phyloP scores from a whole-genome alignment of 192 early-diverging fungal species.

The Geosiphon pyriformis region DNA sequence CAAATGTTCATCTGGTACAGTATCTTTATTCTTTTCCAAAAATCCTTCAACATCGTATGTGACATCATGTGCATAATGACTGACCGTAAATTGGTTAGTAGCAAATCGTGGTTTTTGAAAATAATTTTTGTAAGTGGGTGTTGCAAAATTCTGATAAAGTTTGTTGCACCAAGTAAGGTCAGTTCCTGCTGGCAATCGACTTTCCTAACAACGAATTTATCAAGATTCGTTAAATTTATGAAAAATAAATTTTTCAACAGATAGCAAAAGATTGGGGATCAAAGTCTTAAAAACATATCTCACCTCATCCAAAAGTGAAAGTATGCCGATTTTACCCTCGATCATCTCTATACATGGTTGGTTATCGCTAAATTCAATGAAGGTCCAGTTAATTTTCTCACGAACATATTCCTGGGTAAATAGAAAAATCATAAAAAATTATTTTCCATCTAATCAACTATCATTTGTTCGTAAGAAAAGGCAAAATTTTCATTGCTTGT shows the following conservation, averaged over 20 bases:
- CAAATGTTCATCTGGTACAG: conserved; percentile 88
- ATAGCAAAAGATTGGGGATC: not conserved
- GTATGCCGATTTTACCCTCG: conserved; percentile 89
- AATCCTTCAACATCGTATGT: conserved; percentile 92
- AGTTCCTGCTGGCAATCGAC: conserved; percentile 76
- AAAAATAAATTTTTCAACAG: not conserved
- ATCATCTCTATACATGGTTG: conserved; percentile 98
- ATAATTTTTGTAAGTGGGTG: conserved; percentile 58
- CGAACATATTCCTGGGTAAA: conserved; percentile 72
- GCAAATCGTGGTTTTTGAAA: conserved; percentile 93
- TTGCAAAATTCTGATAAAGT: conserved; percentile 79
- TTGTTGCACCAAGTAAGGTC: conserved; percentile 85
- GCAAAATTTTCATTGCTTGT: not conserved
- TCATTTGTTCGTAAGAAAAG: not conserved
- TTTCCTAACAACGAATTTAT: conserved; percentile 36
- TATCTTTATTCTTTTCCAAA: conserved; percentile 98
- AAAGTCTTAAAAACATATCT: conserved; percentile 35
- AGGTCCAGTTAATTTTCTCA: conserved; percentile 96
- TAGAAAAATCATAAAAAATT: not conserved
- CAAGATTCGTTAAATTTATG: not conserved
- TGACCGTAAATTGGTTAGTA: conserved; percentile 81
- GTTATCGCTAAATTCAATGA: conserved; percentile 99
- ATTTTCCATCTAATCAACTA: not conserved
- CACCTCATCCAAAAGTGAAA: conserved; percentile 95
- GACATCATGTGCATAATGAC: conserved; percentile 94